A percentile compares a stretch with the other conserved stretches of the same genome.
Conservation (phyloP, 108 stramenopile species). For the Tribonema minus region DNA sequence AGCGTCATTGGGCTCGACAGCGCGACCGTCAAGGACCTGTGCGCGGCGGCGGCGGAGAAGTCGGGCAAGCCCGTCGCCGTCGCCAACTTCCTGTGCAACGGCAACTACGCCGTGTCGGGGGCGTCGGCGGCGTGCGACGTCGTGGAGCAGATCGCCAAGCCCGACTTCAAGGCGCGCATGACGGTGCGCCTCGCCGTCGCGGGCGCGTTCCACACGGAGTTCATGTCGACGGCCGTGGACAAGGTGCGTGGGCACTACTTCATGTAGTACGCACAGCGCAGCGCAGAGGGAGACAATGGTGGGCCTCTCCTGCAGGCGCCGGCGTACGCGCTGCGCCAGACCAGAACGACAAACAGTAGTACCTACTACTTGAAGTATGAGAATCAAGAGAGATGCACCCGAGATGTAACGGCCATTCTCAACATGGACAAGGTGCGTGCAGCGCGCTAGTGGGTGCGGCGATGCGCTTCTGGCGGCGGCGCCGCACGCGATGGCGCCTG, state of each 20-base stretch:
- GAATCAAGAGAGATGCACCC: too few species aligned
- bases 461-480: too few species aligned
- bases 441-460: too few species aligned
- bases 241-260: slow-evolving; percentile 8
- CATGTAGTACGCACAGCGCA: too few species aligned
- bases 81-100: slow-evolving; percentile 90
- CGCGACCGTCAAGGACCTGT: slow-evolving; percentile 76
- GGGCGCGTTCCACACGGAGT: slow-evolving; percentile 95
- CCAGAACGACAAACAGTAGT: too few species aligned
- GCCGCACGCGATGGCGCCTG: too few species aligned
- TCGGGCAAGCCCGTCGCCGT: slow-evolving; percentile 64
- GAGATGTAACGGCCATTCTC: too few species aligned
- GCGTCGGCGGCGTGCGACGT: slow-evolving; percentile 74
- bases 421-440: too few species aligned
- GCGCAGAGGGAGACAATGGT: too few species aligned
- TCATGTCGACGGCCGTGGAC: slow-evolving; percentile 88
- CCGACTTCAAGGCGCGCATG: slow-evolving; percentile 94
- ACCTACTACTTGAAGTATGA: too few species aligned
- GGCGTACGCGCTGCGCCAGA: too few species aligned
- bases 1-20: slow-evolving; percentile 88
- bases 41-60: slow-evolving; percentile 71
- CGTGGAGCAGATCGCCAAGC: slow-evolving; percentile 82
- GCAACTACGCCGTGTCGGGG: slow-evolving; percentile 94
- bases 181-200: slow-evolving; percentile 93
- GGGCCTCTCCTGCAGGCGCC: too few species aligned